These are phyloP conservation scores for Trichomonascus vanleenenianus DNA, from an alignment of 805 yeast species.

Conservation along the genomic window DNA sequence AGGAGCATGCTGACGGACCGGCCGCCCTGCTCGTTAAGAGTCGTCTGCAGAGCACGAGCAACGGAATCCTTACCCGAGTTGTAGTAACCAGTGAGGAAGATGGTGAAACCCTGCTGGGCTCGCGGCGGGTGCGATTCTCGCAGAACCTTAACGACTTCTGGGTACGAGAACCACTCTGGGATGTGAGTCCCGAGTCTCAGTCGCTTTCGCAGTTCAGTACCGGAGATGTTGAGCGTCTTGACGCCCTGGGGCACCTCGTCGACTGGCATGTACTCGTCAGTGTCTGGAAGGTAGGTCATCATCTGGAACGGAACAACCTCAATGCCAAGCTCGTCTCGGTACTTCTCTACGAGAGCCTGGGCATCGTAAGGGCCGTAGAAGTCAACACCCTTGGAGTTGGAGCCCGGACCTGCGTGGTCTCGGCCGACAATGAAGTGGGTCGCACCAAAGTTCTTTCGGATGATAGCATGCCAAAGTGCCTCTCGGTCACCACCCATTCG, in stretches of 20 bases:
- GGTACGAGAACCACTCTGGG: conserved; percentile 96
- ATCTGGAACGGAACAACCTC: conserved; percentile 93
- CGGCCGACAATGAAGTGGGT: conserved; percentile 96
- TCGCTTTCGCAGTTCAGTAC: conserved; percentile 87
- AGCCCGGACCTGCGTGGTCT: conserved; percentile 97
- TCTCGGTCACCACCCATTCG: conserved; percentile 99
- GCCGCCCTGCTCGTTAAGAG: conserved; percentile 84
- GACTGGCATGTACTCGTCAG: conserved; percentile 90
- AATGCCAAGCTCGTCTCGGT: conserved; percentile 71
- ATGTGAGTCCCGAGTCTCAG: conserved; percentile 79
- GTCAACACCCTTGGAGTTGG: conserved; percentile 79
- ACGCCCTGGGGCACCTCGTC: conserved; percentile 78
- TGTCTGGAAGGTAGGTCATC: conserved; percentile 94
- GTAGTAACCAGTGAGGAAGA: conserved; percentile 54
- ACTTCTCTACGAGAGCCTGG: conserved; percentile 74
- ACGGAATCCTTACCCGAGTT: conserved; percentile 56
- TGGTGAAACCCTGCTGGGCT: conserved; percentile 77
- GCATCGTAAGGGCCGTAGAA: conserved; percentile 98
- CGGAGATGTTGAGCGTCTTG: conserved; percentile 84
- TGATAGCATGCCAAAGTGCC: conserved; percentile 97
- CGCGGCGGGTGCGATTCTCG: conserved; percentile 94
- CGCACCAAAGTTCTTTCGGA: conserved; percentile 93
- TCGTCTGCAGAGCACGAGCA: conserved; percentile 78
- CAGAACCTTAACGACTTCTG: conserved; percentile 86
- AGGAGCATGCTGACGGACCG: conserved; percentile 64